A percentile compares a stretch with the other conserved stretches of the same genome.
Conservation (phyloP, 1,284 basidiomycete species). For the Cerrena zonata region DNA sequence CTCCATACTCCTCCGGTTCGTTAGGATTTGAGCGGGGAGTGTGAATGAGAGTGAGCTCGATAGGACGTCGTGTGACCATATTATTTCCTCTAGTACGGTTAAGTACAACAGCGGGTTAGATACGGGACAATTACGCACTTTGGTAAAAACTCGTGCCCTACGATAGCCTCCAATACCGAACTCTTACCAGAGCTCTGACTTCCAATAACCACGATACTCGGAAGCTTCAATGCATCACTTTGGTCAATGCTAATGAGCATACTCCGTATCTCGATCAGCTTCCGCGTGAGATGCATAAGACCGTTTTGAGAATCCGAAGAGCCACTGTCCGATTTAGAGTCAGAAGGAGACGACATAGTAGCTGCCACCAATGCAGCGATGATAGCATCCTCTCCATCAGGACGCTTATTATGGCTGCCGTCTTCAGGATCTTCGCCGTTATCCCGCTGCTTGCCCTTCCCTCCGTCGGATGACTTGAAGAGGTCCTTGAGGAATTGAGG, state of each 20-base stretch:
- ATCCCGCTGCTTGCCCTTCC: constrained; percentile 22
- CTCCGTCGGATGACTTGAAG: constrained; percentile 41
- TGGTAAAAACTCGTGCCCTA: constrained; percentile 95
- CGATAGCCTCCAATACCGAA: constrained; percentile 93
- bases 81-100: constrained; percentile 85
- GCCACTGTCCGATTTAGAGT: constrained; percentile 42
- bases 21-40: constrained; percentile 60
- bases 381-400: constrained; percentile 52
- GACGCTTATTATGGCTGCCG: constrained; percentile 36
- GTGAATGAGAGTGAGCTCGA: constrained; percentile 94
- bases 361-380: constrained; percentile 71
- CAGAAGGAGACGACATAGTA: constrained; percentile 67
- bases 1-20: constrained; percentile 80
- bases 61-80: constrained; percentile 98
- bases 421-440: constrained; percentile 24
- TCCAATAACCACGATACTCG: constrained; percentile 96
- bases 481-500: constrained; percentile 71
- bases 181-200: constrained; percentile 98
- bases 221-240: constrained; percentile 87
- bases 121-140: constrained; percentile 58
- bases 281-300: constrained; percentile 88
- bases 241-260: constrained; percentile 95
- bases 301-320: constrained; percentile 46
- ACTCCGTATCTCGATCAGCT: constrained; percentile 92
- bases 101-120: constrained; percentile 4